Evolutionary conservation across 306 rosid species (phyloP).

Genomic region (Glycyrrhiza uralensis): DNA sequence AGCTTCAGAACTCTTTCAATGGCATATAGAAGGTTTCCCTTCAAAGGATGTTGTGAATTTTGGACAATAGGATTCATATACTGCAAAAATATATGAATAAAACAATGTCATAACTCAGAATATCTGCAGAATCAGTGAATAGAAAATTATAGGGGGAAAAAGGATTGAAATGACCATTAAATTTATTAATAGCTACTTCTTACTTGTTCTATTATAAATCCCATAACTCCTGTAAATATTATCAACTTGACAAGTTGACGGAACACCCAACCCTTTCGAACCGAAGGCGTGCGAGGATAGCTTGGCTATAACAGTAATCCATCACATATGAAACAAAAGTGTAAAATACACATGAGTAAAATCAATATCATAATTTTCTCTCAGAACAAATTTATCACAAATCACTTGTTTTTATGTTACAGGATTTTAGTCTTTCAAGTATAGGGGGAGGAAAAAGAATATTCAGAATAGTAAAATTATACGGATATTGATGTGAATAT

Average conservation of each 20-base stretch:
- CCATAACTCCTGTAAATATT: constrained; percentile 93
- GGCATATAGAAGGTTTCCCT: constrained; percentile 82
- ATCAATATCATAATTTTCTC: background rate
- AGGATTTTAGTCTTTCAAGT: background rate
- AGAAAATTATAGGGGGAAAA: background rate
- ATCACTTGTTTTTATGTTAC: background rate
- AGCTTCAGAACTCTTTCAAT: constrained; percentile 93
- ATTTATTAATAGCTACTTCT: constrained; percentile 26
- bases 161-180: background rate
- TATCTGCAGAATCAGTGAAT: background rate
- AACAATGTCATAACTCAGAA: constrained; percentile 28
- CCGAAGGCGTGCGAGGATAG: constrained; percentile 76
- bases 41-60: constrained; percentile 93
- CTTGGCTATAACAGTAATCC: constrained; percentile 54
- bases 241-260: constrained; percentile 84
- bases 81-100: constrained; percentile 49
- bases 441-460: background rate
- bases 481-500: background rate
- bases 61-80: constrained; percentile 90
- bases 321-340: constrained; percentile 13
- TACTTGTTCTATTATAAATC: constrained; percentile 95
- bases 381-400: background rate
- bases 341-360: background rate
- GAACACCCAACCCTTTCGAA: constrained; percentile 91
- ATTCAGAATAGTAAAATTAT: background rate